Evolutionary conservation across 2,329 filamentous ascomycete species (phyloP), one percentile per base, ranked within the genome.

Genomic region (Fusarium setosum): DNA sequence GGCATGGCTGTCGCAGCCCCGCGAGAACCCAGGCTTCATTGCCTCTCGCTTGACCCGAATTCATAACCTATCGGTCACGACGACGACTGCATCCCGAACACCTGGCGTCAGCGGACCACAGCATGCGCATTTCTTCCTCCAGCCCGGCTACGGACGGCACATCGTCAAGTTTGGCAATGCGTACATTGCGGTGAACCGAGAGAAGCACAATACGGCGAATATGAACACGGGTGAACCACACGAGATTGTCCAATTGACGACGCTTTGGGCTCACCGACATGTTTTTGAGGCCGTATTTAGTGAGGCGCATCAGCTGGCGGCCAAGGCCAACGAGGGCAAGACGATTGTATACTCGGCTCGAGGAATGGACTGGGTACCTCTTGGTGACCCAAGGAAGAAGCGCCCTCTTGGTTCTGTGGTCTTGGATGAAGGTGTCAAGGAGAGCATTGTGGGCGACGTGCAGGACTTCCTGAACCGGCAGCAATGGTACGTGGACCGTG

Each of bases 401-500:
- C 85, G 96, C 31, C 95, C 96, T 0, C 81, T 98, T 13, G 89
- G 91, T 11, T 97, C 94, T 2, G 96, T 99, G 6, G 88, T 98
- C 6, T 81, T 97, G 18, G 93, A 96, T 65, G 81, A 90, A 57
- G 94, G 94, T 1, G 87, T 98, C 52, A 93, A 94, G 73, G 93
- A 97, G 75, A 82, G 85, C 42, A 90, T 97, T 34, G 87, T 96
- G 5, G 85, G 83, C 29, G 95, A 97, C 72, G 91, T 97, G 9
- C 86, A 88, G 72, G 93, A 96, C 69, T 97, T 97, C 72, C 82
- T 97, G 51, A 81, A 82, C 2, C 90, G 92, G 34, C 88, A 92
- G 58, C 88, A 91, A 66, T 97, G 95, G 94, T 97, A 97, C 74
- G 88, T 94, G 48, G 93, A 97, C 72, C 90, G 95, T n/a, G 95